phyloP scores from a whole-genome alignment of 106 monocot species.

The Gastrodia elata region DNA sequence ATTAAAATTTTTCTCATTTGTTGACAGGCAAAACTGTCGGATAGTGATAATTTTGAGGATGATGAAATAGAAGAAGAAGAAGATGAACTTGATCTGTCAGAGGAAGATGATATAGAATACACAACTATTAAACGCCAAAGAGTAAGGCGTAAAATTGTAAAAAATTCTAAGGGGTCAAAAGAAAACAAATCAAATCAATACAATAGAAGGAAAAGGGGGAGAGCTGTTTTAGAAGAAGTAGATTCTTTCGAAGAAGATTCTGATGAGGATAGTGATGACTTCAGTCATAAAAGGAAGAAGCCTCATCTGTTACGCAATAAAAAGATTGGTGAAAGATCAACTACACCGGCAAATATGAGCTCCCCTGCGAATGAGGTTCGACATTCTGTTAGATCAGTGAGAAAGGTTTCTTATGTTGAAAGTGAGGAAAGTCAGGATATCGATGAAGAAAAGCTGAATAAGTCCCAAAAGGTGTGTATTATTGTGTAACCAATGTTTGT shows the following conservation, averaged over 20 bases:
- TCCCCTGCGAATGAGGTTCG: slow-evolving; percentile 48
- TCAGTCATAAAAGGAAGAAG: slow-evolving; percentile 33
- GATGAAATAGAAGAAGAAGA: slow-evolving; percentile 37
- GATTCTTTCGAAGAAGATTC: slow-evolving; percentile 51
- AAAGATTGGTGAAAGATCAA: slow-evolving; percentile 21
- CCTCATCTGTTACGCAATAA: slow-evolving; percentile 25
- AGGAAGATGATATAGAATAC: slow-evolving; percentile 71
- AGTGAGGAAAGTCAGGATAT: slow-evolving; percentile 95
- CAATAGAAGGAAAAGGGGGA: slow-evolving; percentile 42
- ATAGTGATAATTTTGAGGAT: slow-evolving; percentile 75
- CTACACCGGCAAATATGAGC: slow-evolving; percentile 17
- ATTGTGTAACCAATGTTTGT: background rate
- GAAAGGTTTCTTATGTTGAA: slow-evolving; percentile 95
- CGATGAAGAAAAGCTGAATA: slow-evolving; percentile 61
- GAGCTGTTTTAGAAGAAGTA: slow-evolving; percentile 57
- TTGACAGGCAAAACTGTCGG: slow-evolving; percentile 58
- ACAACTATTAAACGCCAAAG: slow-evolving; percentile 12
- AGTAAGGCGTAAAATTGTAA: slow-evolving; percentile 27
- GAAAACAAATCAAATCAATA: slow-evolving; percentile 37
- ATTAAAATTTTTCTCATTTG: background rate
- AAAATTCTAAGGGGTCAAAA: slow-evolving; percentile 29
- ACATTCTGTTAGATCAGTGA: slow-evolving; percentile 70
- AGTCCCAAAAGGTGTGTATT: slow-evolving; percentile 54
- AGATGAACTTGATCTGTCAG: slow-evolving; percentile 49
- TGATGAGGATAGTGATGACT: slow-evolving; percentile 54